phyloP scores from a whole-genome alignment of 345 rosid species.

The Pistacia atlantica region DNA sequence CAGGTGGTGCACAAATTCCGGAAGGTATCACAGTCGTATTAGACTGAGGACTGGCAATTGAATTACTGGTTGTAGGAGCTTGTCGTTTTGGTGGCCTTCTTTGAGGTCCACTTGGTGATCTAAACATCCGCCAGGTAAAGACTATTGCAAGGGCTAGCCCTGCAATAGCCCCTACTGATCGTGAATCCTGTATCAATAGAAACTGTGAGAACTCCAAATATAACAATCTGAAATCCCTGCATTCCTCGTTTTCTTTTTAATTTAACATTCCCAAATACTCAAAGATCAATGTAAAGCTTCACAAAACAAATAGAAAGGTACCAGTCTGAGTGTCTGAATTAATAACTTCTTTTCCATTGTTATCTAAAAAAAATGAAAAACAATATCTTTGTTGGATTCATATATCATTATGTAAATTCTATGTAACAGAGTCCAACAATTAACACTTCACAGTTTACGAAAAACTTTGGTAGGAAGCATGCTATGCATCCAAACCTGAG shows the following conservation, averaged over 20 bases:
- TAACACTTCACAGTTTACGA: neutral
- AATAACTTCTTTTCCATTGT: neutral
- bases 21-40: conserved; percentile 42
- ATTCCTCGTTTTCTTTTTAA: no score
- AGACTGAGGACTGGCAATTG: conserved; percentile 47
- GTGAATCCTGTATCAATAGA: conserved; percentile 58
- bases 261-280: neutral
- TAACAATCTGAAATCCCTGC: neutral
- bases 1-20: conserved; percentile 48
- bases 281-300: neutral
- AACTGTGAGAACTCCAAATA: conserved; percentile 19
- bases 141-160: conserved; percentile 93
- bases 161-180: conserved; percentile 91
- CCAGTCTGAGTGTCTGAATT: neutral
- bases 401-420: neutral
- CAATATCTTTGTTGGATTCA: neutral
- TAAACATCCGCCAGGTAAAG: conserved; percentile 76
- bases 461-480: neutral
- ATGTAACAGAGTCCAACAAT: neutral
- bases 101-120: conserved; percentile 65
- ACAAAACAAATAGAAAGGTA: neutral
- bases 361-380: neutral
- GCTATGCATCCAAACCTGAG: neutral
- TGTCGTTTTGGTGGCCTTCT: conserved; percentile 82
- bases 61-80: conserved; percentile 48